These are phyloP conservation scores for Cyberlindnera suaveolens DNA, from an alignment of 805 yeast species.

Conservation along the genomic window DNA sequence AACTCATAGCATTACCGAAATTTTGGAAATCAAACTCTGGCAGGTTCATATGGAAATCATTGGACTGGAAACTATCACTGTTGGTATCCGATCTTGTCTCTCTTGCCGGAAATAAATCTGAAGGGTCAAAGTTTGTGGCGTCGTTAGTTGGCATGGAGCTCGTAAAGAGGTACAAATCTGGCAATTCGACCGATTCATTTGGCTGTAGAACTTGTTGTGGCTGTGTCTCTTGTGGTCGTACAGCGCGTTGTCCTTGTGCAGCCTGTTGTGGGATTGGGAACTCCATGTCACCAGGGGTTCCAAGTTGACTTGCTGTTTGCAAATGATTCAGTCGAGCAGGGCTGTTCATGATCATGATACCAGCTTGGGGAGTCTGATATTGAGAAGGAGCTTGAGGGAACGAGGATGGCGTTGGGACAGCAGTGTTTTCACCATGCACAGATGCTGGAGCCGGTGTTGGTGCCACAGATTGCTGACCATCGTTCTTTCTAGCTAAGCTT, in stretches of 20 bases:
- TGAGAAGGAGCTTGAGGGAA: not conserved
- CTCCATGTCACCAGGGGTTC: not conserved
- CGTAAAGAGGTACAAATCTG: constrained; percentile 24
- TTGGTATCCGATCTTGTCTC: constrained; percentile 13
- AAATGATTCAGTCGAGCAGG: not conserved
- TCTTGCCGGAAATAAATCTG: constrained; percentile 20
- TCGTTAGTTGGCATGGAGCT: constrained; percentile 17
- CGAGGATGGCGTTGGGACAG: constrained; percentile 3
- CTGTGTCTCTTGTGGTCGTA: not conserved
- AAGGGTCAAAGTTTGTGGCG: constrained; percentile 19
- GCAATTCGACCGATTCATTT: constrained; percentile 16
- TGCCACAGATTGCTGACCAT: constrained; percentile 7
- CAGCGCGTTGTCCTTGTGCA: not conserved
- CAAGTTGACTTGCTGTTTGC: not conserved
- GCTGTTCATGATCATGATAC: not conserved
- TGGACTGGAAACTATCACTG: constrained; percentile 13
- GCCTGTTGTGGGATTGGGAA: constrained; percentile 1
- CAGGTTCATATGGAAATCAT: constrained; percentile 19
- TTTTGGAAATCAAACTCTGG: constrained; percentile 23
- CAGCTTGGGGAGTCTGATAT: no score
- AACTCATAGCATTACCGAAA: constrained; percentile 16
- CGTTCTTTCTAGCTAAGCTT: constrained; percentile 12
- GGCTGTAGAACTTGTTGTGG: constrained; percentile 1
- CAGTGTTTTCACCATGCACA: not conserved
- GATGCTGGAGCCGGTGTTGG: constrained; percentile 12